Base-by-base conservation (phyloP, 2,329 filamentous ascomycete genomes). In the Lecanicillium sp. region DNA sequence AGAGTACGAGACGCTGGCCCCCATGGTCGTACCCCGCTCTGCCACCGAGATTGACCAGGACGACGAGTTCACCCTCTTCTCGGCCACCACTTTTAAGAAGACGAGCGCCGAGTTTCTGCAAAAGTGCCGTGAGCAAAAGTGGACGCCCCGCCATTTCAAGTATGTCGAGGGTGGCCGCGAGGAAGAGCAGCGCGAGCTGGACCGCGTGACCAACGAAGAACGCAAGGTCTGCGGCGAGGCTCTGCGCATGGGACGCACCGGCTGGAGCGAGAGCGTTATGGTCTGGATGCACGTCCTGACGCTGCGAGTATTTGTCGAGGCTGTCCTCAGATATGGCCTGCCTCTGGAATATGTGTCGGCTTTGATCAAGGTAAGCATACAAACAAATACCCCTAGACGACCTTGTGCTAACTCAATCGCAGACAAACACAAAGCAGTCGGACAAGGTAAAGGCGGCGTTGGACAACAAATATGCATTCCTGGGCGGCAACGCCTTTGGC, bases 211-310 rank as follows among this genome's bases (percentile, higher is more conserved):
- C 50, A 84, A 82, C 56, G 90, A 97, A 63, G 90, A 95, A 72
- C 81, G 86, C 67, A 95, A 93, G 70, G 77, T 95, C 2, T 95
- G 90, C 82, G 90, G 89, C 10, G 91, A 98, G 70, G 90, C 90
- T 3, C 67, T 98, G 61, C 79, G 90, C 55, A 76, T 96, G 58
- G 88, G 85, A 12, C 77, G 90, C 53, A 95, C 89, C n/a, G 90
- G 89, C 14, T 98, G 93, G 81, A 91, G 89, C 62, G 93, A 98
- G 70, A 85, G 85, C 53, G 89, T 95, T 55, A 95, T 95, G 88
- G 85, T 91, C 46, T 95, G 90, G 89, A 79, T 95, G 42, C 93
- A 98, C 63, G 86, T 95, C 23, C 74, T 97, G 60, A 87, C 90
- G 6, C 70, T 98, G 59, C 77, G 93, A 46, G 90, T 97, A 17